Evolutionary conservation across 108 stramenopile species (phyloP).

Genomic region (Cyclostephanos tholiformis): DNA sequence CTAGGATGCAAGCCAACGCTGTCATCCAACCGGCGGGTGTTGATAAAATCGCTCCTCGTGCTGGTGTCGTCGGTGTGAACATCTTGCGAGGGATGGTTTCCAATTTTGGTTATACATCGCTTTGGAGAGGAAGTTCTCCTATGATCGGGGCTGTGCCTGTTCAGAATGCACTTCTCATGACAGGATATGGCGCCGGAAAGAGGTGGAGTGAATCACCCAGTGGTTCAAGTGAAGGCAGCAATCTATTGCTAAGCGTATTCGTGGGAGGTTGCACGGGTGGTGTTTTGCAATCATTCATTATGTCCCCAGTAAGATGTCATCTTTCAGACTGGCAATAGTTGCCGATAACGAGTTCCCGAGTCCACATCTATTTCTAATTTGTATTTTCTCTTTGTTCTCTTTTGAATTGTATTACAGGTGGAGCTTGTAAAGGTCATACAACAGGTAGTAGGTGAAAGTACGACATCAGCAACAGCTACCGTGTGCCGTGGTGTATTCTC

Average conservation of each 20-base stretch:
- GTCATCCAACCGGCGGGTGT: background rate
- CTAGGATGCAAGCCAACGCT: constrained; percentile 64
- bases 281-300: constrained; percentile 79
- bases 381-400: background rate
- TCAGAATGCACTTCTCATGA: constrained; percentile 86
- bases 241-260: constrained; percentile 62
- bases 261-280: constrained; percentile 83
- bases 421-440: constrained; percentile 82
- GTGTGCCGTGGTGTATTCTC: constrained; percentile 22
- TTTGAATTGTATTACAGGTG: constrained; percentile 31
- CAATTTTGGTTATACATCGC: constrained; percentile 47
- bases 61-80: constrained; percentile 11
- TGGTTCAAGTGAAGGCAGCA: constrained; percentile 11
- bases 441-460: constrained; percentile 55
- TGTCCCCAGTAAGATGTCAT: constrained; percentile 58
- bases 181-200: constrained; percentile 84
- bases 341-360: no score
- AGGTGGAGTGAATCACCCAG: constrained; percentile 45
- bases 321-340: background rate
- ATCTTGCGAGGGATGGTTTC: constrained; percentile 44
- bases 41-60: constrained; percentile 1
- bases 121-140: constrained; percentile 78
- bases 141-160: constrained; percentile 86
- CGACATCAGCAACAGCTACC: constrained; percentile 27
- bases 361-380: background rate